Evolutionary conservation across 1,284 basidiomycete genomes (phyloP), one percentile per base, ranked within the genome.

Genomic region (Fomitopsis palustris): DNA sequence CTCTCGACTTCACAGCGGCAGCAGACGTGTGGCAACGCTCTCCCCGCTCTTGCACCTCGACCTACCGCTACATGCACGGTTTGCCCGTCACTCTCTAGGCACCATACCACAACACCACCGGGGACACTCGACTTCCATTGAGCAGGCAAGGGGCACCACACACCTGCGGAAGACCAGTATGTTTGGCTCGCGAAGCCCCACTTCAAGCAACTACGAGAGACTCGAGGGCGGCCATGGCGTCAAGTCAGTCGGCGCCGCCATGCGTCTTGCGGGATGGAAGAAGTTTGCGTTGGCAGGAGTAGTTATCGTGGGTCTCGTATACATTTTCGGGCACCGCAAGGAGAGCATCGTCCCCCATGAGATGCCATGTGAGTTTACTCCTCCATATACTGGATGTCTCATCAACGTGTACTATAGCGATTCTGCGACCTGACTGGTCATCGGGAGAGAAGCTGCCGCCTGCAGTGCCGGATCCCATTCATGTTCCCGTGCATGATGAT

Each of bases 151-250:
- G 53, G 55, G 56, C 29, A 47, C 14, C 19, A 23, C 56, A 6
- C 59, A 49, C 35, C 52, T 43, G 37, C 57, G 63, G 58, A 59
- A 54, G 56, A 56, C 56, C 43, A 62, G 21, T 53, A 75, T 75
- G 70, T 64, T 78, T 45, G 78, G 81, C 5, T 78, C 83, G 3
- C 72, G 80, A 37, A 82, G 73, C 64, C 49, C 49, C 19, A 52
- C 49, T 9, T n/a, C 51, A 21, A 75, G 72, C 64, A 79, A 80
- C 68, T 89, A 87, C 69, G 86, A 88, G 57, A 79, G 85, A 39
- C 77, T 89, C 39, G 87, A 89, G 69, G 77, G 79, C 43, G 87
- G 86, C 31, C 12, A 77, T 84, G 71, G 84, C 82, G 9, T 77
- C 80, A 5, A 70, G 72, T 59, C 75, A 78, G 21, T 35, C 9